Evolutionary conservation across 805 yeast genomes (phyloP).

Genomic region (Teunomyces aglyptinius): DNA sequence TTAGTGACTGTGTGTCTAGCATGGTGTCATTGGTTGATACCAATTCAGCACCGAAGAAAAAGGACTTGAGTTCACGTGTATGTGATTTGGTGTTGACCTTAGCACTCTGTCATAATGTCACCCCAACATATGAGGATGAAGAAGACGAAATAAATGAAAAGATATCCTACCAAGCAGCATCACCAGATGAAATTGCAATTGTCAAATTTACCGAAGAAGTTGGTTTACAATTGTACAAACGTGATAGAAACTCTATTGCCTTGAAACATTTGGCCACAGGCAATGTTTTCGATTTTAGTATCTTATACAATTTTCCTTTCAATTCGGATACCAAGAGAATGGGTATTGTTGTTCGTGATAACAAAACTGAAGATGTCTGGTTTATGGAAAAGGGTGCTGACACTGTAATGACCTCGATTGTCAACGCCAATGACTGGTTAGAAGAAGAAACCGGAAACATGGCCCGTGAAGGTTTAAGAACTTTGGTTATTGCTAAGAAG

Average conservation of each 20-base stretch:
- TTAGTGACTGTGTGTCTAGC: slow-evolving; percentile 58
- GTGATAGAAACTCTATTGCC: slow-evolving; percentile 78
- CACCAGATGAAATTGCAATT: slow-evolving; percentile 98
- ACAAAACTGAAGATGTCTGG: slow-evolving; percentile 67
- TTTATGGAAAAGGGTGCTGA: slow-evolving; percentile 96
- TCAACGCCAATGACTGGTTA: slow-evolving; percentile 87
- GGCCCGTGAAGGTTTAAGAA: slow-evolving; percentile 98
- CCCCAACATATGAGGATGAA: slow-evolving; percentile 75
- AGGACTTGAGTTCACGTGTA: slow-evolving; percentile 69
- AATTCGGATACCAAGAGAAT: slow-evolving; percentile 93
- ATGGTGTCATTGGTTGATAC: slow-evolving; percentile 23
- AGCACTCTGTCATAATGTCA: slow-evolving; percentile 96
- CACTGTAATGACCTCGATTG: slow-evolving; percentile 84
- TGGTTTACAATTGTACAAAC: slow-evolving; percentile 73
- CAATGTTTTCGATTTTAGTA: slow-evolving; percentile 53
- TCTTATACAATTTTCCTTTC: slow-evolving; percentile 87
- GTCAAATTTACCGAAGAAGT: slow-evolving; percentile 86
- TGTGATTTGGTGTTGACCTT: slow-evolving; percentile 78
- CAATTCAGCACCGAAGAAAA: slow-evolving; percentile 42
- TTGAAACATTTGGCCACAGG: slow-evolving; percentile 62
- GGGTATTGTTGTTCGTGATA: slow-evolving; percentile 82
- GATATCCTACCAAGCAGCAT: slow-evolving; percentile 88
- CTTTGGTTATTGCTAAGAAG: slow-evolving; percentile 90
- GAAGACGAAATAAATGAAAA: slow-evolving; percentile 52
- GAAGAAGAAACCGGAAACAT: slow-evolving; percentile 96